Conservation (phyloP, 305 asterid genomes). For the Petunia hybrid region DNA sequence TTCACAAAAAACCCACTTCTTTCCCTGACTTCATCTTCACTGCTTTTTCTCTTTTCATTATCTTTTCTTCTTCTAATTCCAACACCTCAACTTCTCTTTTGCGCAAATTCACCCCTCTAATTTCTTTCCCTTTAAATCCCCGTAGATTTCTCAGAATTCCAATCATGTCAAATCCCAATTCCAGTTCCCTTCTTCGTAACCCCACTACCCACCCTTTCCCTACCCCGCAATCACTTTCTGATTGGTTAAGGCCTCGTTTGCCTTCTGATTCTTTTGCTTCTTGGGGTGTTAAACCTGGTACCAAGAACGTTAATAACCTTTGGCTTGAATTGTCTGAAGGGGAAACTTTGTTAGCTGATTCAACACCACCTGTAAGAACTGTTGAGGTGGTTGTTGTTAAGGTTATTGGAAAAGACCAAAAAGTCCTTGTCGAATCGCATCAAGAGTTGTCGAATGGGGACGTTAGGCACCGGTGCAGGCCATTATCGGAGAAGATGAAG, state of each 20-base stretch:
- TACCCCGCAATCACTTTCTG: constrained; percentile 86
- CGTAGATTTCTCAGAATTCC: constrained; percentile 59
- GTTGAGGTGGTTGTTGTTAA: constrained; percentile 81
- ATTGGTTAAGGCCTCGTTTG: constrained; percentile 84
- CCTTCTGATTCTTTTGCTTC: constrained; percentile 76
- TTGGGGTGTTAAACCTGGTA: constrained; percentile 95
- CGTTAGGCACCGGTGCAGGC: constrained; percentile 67
- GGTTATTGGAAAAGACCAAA: constrained; percentile 57
- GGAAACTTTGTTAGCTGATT: constrained; percentile 71
- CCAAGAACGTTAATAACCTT: constrained; percentile 81
- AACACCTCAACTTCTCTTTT: constrained; percentile 42
- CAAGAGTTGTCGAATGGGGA: constrained; percentile 85
- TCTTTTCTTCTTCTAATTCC: constrained; percentile 66
- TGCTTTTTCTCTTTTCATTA: constrained; percentile 72
- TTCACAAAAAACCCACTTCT: constrained; percentile 55
- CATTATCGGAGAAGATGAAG: constrained; percentile 95
- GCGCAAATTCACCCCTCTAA: constrained; percentile 42
- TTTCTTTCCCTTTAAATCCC: constrained; percentile 57
- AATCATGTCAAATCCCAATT: constrained; percentile 61
- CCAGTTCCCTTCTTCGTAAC: constrained; percentile 41
- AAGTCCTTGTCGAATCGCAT: constrained; percentile 80
- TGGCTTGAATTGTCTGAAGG: constrained; percentile 93
- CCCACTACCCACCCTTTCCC: constrained; percentile 59
- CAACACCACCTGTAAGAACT: constrained; percentile 76
- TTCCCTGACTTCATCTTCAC: constrained; percentile 78